These are phyloP conservation scores for Phaeosphaeriaceae sp. DNA, from an alignment of 2,329 filamentous ascomycete genomes.

Conservation along the genomic window DNA sequence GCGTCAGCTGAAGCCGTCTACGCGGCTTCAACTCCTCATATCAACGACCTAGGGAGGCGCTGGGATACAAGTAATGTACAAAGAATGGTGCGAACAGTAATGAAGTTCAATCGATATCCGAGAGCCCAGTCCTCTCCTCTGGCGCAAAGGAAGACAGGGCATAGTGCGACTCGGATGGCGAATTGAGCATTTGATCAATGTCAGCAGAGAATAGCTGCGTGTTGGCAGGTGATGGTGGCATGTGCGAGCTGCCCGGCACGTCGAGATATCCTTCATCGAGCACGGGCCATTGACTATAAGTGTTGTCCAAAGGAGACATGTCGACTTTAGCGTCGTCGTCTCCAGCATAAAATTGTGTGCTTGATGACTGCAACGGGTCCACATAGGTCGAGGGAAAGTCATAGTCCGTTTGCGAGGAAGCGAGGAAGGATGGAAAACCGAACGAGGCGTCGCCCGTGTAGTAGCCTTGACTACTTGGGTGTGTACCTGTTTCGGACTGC, in stretches of 20 bases:
- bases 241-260: not conserved
- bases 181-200: not conserved
- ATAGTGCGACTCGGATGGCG: not conserved
- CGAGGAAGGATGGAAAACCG: not conserved
- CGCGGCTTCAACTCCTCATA: not conserved
- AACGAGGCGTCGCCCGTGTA: not conserved
- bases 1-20: not conserved
- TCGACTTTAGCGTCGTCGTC: not conserved
- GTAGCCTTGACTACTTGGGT: constrained; percentile 7
- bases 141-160: not conserved
- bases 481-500: constrained; percentile 4
- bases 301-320: not conserved
- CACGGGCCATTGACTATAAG: not conserved
- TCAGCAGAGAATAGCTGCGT: not conserved
- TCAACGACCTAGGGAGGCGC: not conserved
- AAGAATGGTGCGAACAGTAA: not conserved
- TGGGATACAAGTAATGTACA: constrained; percentile 1
- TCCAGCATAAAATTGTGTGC: not conserved
- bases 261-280: constrained; percentile 1
- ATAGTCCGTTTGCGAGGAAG: constrained; percentile 6
- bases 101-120: not conserved
- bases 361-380: not conserved
- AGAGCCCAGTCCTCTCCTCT: not conserved
- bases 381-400: not conserved
- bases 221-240: not conserved